A percentile compares a stretch with the other conserved stretches of the same genome.
Conservation (phyloP, 2,329 filamentous ascomycete species). For the Samsoniella hepiali region DNA sequence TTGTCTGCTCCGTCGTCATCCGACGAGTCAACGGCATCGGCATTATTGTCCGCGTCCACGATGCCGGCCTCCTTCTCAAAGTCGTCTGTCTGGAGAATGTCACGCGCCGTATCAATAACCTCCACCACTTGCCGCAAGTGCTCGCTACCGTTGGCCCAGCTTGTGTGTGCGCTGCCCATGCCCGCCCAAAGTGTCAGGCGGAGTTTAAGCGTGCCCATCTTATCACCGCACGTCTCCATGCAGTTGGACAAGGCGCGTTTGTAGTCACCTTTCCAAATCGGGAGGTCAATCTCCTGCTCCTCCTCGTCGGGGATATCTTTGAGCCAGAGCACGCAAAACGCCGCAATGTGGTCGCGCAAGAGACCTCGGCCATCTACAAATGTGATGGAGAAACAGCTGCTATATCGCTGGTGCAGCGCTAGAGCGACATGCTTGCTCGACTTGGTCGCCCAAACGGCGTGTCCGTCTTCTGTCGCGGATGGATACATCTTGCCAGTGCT, state of each 20-base stretch:
- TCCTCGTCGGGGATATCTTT: constrained; percentile 68
- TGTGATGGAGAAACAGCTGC: constrained; percentile 52
- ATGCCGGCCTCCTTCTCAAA: constrained; percentile 35
- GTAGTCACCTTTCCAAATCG: constrained; percentile 62
- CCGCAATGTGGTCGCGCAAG: constrained; percentile 53
- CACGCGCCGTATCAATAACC: constrained; percentile 44
- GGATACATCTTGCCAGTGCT: constrained; percentile 57
- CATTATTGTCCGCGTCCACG: constrained; percentile 32
- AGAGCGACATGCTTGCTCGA: constrained; percentile 43
- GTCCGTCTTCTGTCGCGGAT: constrained; percentile 30
- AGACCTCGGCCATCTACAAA: constrained; percentile 38
- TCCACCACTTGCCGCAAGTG: constrained; percentile 40
- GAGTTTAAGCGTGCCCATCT: constrained; percentile 44
- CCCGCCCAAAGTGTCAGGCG: constrained; percentile 36
- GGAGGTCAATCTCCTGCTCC: constrained; percentile 53
- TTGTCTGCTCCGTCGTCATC: constrained; percentile 22
- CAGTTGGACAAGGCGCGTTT: constrained; percentile 46
- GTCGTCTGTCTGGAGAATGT: constrained; percentile 32
- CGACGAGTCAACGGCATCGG: constrained; percentile 28
- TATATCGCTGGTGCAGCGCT: constrained; percentile 59
- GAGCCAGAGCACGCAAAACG: constrained; percentile 65
- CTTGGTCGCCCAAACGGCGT: constrained; percentile 52
- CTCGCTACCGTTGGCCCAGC: constrained; percentile 34
- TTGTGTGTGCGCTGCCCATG: constrained; percentile 36
- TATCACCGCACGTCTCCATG: constrained; percentile 44